Evolutionary conservation across 148 eudicot genomes (phyloP), one percentile per base, ranked within the genome.

Genomic region (Nepenthes gracilis): DNA sequence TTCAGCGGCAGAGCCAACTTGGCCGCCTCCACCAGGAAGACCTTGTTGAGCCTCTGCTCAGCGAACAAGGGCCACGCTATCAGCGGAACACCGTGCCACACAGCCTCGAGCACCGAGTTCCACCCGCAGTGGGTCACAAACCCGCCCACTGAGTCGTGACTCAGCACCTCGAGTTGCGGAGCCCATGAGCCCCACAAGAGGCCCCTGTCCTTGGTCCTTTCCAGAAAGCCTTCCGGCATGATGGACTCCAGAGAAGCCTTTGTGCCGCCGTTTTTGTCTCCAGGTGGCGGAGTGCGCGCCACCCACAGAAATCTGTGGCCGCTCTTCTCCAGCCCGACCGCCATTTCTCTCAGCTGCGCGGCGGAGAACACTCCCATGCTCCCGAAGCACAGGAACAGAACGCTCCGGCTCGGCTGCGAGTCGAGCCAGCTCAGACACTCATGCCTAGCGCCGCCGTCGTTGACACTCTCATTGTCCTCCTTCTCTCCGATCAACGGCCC

Each of bases 361-460:
- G 50, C 45, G 5, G 35, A 9, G 33, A 76, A 69, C 43, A 54
- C 9, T 0, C 72, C 76, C 35, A 54, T 37, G 33, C 76, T 76
- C 6, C 80, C 76, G 9, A 76, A 76, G 13, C 73, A 72, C 1
- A 76, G 58, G 8, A 72, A 76, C 55, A 76, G 74, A 6, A 76
- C 76, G n/a, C 70, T 68, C 15, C 52, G 59, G 0, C 62, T 57
- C 8, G 74, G 76, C 62, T 76, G 68, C 12, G 9, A 9, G 55
- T 76, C 80, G 0, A 76, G 76, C 80, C 80, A 76, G 1, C 12
- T 67, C 37, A 75, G n/a, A 57, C 67, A 67, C 54, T 65, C 73
- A 10, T 68, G 64, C 12, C 13, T 32, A 10, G 2, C 32, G 1
- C 35, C 58, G 1, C 66, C 66, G 4, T 53, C 33, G 1, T 12